These are phyloP conservation scores for Leucosporidium yakuticum DNA, from an alignment of 768 basidiomycete genomes.

Conservation along the genomic window DNA sequence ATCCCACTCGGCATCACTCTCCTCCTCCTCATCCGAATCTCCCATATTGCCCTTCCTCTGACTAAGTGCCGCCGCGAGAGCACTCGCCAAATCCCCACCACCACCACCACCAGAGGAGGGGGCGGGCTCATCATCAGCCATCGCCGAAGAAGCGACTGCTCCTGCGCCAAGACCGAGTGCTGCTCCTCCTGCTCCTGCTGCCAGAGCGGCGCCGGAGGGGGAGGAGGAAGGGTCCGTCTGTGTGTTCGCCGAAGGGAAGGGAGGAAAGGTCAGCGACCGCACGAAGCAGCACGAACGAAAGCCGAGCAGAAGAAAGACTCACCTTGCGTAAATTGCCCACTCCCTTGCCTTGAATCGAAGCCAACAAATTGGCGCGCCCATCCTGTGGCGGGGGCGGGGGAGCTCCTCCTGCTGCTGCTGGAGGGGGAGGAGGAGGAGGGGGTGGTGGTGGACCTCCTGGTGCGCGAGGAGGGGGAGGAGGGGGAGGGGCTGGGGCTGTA, in stretches of 20 bases:
- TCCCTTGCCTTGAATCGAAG: slow-evolving; percentile 75
- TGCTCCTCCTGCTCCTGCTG: background rate
- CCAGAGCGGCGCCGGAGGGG: slow-evolving; percentile 9
- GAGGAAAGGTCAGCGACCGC: background rate
- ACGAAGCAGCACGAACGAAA: no score
- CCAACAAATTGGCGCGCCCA: slow-evolving; percentile 62
- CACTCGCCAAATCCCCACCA: slow-evolving; percentile 71
- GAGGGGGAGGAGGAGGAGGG: slow-evolving; percentile 40
- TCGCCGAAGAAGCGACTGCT: slow-evolving; percentile 7
- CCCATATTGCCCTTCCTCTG: slow-evolving; percentile 81
- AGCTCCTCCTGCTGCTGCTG: slow-evolving; percentile 29
- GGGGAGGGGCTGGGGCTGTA: background rate
- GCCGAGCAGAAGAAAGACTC: background rate
- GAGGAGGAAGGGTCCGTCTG: background rate
- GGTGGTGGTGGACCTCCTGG: slow-evolving; percentile 20
- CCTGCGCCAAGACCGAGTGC: slow-evolving; percentile 9
- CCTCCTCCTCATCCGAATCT: slow-evolving; percentile 71
- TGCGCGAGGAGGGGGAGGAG: slow-evolving; percentile 11
- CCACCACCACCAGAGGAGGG: slow-evolving; percentile 36
- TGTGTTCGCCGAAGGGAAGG: background rate
- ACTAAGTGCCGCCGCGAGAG: slow-evolving; percentile 73
- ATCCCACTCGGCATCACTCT: slow-evolving; percentile 64
- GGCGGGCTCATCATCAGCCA: slow-evolving; percentile 32
- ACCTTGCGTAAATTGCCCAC: slow-evolving; percentile 63
- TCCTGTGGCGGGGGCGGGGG: slow-evolving; percentile 46